phyloP scores from a whole-genome alignment of 306 rosid genomes.

The Citrullus mucosospermus region DNA sequence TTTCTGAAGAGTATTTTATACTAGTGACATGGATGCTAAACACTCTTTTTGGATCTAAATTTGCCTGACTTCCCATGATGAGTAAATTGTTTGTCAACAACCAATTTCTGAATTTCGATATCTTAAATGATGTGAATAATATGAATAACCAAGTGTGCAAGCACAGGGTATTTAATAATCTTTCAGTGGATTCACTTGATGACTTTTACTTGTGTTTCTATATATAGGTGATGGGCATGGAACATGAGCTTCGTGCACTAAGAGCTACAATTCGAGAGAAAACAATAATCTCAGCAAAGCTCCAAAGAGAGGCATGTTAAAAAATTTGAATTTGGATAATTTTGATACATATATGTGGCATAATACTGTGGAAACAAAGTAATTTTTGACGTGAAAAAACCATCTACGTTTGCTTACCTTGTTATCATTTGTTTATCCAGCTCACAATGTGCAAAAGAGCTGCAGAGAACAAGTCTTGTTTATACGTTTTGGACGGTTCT shows the following conservation, averaged over 20 bases:
- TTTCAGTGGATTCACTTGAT: background rate
- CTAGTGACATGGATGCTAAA: background rate
- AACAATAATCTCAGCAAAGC: constrained; percentile 56
- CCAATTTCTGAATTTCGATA: background rate
- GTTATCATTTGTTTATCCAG: constrained; percentile 23
- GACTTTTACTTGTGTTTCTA: constrained; percentile 4
- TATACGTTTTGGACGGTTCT: constrained; percentile 54
- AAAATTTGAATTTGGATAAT: background rate
- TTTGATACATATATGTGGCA: background rate
- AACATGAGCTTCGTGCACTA: constrained; percentile 74
- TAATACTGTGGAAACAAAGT: background rate
- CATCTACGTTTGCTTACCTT: background rate
- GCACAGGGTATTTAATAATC: background rate
- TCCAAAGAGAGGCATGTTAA: constrained; percentile 77
- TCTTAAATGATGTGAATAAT: background rate
- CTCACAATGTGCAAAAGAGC: constrained; percentile 72
- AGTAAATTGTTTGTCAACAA: background rate
- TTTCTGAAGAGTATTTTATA: background rate
- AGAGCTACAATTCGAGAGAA: constrained; percentile 87
- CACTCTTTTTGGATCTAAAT: background rate
- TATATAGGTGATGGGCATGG: constrained; percentile 84
- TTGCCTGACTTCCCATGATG: background rate
- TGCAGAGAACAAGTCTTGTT: constrained; percentile 43
- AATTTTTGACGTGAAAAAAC: background rate
- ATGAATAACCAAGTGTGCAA: background rate